Base-by-base conservation (phyloP, 305 asterid species). In the Stenogyne calaminthoides region DNA sequence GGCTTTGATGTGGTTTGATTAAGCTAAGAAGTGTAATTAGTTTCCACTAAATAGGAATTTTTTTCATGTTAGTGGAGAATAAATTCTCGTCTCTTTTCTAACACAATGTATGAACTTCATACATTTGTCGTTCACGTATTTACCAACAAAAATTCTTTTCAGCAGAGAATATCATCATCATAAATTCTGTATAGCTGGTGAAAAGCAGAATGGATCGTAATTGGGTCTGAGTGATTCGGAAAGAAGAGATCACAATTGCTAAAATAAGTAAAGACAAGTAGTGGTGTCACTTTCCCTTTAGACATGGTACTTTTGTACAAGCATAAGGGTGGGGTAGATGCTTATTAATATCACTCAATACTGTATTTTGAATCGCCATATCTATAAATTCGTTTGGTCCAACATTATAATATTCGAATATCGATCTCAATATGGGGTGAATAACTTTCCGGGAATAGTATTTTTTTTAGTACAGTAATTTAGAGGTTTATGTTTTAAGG, bases 31-130 rank as follows among this genome's bases (percentile, higher is more conserved):
- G 67, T 14, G 55, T 69, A 25, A 11, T 58, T 69, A 40, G 47
- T 32, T 29, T 56, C 67, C 51, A 25, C 59, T 14, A 66, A 66
- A 10, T 64, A 57, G 61, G 67, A 57, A 11, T 18, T 11, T 3
- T 51, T 57, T 47, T 47, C 52, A 32, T 58, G 5, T 29, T 8
- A 74, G 73, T 74, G 72, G 61, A 14, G 64, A 74, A 74, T 27
- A 55, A 14, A 66, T 65, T 66, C 52, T 55, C 11, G 18, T 14
- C 44, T 61, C 6, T 54, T 27, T 27, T n/a, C 20, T 15, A 27
- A n/a, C 11, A 29, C 6, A 16, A 27, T 4, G 10, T 47, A 10
- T 1, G 22, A 8, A 29, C 7, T 37, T 40, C 57, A 19, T 54
- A 54, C 59, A 58, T 27, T 27, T 27, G 39, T 58, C 20, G 4